Evolutionary conservation across 2,329 filamentous ascomycete species (phyloP).

Genomic region (Ophiostoma fasciatum): DNA sequence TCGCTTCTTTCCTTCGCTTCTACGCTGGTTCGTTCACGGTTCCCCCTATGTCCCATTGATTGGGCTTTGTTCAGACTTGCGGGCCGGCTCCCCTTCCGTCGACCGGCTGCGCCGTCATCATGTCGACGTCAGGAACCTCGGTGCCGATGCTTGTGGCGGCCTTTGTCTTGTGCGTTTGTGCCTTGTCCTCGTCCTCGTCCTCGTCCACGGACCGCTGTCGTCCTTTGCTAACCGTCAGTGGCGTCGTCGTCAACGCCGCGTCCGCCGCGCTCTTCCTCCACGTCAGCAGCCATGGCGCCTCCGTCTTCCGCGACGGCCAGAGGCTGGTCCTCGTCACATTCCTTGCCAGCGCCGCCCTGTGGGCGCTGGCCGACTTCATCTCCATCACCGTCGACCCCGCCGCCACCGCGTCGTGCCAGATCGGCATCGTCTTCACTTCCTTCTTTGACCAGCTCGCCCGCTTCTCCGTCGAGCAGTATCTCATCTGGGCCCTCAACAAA

Average conservation of each 20-base stretch:
- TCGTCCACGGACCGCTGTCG: no score
- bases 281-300: constrained; percentile 30
- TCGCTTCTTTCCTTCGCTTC: constrained; percentile 8
- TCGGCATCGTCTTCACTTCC: constrained; percentile 35
- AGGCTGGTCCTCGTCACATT: constrained; percentile 49
- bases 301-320: constrained; percentile 40
- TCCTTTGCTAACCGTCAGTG: constrained; percentile 27
- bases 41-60: constrained; percentile 27
- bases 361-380: constrained; percentile 38
- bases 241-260: constrained; percentile 38
- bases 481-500: constrained; percentile 35
- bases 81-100: constrained; percentile 13
- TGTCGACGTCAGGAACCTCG: constrained; percentile 29
- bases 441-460: constrained; percentile 43
- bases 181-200: no score
- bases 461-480: constrained; percentile 36
- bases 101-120: constrained; percentile 20
- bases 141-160: constrained; percentile 36
- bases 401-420: constrained; percentile 32
- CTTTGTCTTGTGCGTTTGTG: constrained; percentile 36
- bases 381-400: constrained; percentile 30
- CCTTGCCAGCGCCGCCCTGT: constrained; percentile 34
- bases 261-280: constrained; percentile 31
- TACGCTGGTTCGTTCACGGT: not conserved
- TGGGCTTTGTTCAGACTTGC: no score